Conservation (phyloP, 2,329 filamentous ascomycete genomes). For the Colletotrichum melonis region DNA sequence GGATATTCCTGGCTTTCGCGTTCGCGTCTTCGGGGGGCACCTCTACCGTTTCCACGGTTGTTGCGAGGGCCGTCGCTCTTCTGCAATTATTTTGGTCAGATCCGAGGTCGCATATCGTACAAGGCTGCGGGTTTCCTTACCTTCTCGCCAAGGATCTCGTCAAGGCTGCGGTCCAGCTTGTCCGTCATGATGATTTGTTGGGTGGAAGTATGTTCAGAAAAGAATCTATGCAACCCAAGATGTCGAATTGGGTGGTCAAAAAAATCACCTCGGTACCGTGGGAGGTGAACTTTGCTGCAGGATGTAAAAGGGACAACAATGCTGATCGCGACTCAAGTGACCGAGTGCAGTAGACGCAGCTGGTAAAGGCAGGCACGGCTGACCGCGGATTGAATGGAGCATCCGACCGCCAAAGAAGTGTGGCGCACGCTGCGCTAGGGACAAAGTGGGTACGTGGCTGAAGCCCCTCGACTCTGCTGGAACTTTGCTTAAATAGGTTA, state of each 20-base stretch:
- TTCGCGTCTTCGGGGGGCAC: conserved; percentile 40
- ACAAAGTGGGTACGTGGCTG: background rate
- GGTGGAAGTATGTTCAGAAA: background rate
- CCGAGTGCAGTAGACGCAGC: background rate
- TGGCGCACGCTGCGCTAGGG: background rate
- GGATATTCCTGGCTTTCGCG: conserved; percentile 63
- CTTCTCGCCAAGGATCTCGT: conserved; percentile 67
- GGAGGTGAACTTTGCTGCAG: conserved; percentile 15
- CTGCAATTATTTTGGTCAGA: conserved; percentile 29
- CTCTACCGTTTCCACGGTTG: conserved; percentile 44
- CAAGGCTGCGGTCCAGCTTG: conserved; percentile 66
- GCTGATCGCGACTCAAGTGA: conserved; percentile 1
- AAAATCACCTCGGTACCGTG: background rate
- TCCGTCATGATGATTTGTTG: conserved; percentile 44
- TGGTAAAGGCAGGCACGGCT: background rate
- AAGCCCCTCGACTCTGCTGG: background rate
- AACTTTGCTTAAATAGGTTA: background rate
- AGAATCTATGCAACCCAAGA: background rate
- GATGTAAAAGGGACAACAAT: conserved; percentile 15
- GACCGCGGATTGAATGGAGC: conserved; percentile 9
- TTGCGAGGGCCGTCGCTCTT: conserved; percentile 49
- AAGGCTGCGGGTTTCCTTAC: conserved; percentile 47
- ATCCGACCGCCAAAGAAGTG: background rate
- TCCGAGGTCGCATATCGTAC: conserved; percentile 13
- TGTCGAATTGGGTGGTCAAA: background rate